Evolutionary conservation across 2,329 filamentous ascomycete species (phyloP), one percentile per base, ranked within the genome.

Genomic region (Penicillium sp.): DNA sequence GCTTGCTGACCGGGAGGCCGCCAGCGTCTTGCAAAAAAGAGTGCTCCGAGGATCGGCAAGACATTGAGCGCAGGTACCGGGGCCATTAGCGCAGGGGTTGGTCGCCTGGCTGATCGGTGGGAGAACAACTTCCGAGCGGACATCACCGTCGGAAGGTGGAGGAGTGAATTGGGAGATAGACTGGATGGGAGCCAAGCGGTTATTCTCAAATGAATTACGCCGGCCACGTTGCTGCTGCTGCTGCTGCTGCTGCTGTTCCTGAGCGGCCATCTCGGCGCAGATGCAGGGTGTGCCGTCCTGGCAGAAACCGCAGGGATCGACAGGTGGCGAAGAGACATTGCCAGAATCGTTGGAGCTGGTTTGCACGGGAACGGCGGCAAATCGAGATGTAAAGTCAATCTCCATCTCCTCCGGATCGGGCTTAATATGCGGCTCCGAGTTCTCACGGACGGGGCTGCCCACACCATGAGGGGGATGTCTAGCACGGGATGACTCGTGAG

Each of bases 281-380:
- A 93, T 87, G 71, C 91, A 95, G 68, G 91, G 91, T 0, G 89
- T 93, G 4, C 90, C 90, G 61, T 93, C 90, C 63, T 89, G 86
- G 76, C 91, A 95, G 78, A 95, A 95, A 6, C 91, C 91, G 73
- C 91, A 95, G 22, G 86, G 84, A 68, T 94, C 91, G 63, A 86
- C 79, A n/a, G 76, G 71, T 22, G 74, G 49, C 64, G 77, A 68
- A 70, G 77, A 64, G 73, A 75, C 64, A 66, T 70, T 42, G 64
- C 64, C 48, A 52, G 60, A 60, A 35, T 65, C 51, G 52, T 58
- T 60, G 43, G 30, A 46, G 42, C 38, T 61, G 13, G 64, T 55
- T 66, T 73, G 68, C 54, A 60, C 57, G 28, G 63, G 73, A 54
- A 67, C 79, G 73, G 71, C 81, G 79, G 58, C 84, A 80, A 90